Base-by-base conservation (phyloP, 305 asterid species). In the Fraxinus angustifolia region DNA sequence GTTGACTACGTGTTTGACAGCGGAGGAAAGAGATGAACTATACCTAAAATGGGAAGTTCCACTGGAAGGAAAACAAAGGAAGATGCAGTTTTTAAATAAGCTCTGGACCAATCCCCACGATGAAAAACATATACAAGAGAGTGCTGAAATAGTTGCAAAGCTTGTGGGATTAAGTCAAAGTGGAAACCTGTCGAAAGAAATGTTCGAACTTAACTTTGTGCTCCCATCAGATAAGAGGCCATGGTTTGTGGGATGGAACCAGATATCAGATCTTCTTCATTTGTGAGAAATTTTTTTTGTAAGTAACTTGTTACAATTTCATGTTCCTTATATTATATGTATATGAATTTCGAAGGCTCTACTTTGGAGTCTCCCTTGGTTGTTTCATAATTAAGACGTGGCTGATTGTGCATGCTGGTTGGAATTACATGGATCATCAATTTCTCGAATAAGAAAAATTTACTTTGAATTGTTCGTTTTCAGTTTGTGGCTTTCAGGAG, bases 1-100 rank as follows among this genome's bases (percentile, higher is more conserved):
- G 83, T 83, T 95, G 90, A 87, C 86, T 31, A 84, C 93, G 0
- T 94, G 96, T 19, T 86, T 95, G 92, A 84, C 93, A 4, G 90
- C 79, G 6, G 99, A 95, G 80, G 99, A 95, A 82, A 89, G 98
- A 82, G 98, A 93, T 45, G 85, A 86, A 10, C 77, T 95, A 86
- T 95, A 92, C 91, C 86, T 92, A 58, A 93, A 90, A 86, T 95
- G 99, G 99, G 96, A 93, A 19, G 98, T 95, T 40, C 94, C 98
- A 6, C 70, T 95, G 83, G 99, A 93, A 81, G 99, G 97, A 50
- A 94, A 93, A 82, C 98, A 91, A 50, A 91, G 97, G 85, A 92
- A 73, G 82, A 80, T 92, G 87, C 98, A 95, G 88, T 92, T 95
- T 77, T 88, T 95, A 56, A 92, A 88, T 92, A 95, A 91, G 87